Conservation (phyloP, 768 basidiomycete species). For the button mushroom (Agaricus bisporus) region DNA sequence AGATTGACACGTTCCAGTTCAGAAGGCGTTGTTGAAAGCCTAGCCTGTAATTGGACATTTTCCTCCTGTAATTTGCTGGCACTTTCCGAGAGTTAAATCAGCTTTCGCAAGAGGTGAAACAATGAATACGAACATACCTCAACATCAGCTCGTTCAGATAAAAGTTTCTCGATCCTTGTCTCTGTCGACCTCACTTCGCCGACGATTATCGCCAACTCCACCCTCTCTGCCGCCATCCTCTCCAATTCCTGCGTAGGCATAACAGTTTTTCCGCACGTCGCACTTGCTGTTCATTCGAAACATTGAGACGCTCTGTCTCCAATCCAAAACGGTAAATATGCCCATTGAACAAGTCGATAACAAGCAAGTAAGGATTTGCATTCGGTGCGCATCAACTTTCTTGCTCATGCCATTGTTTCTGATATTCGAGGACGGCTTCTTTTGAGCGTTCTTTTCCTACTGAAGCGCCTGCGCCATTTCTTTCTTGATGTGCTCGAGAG, state of each 20-base stretch:
- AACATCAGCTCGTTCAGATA: constrained; percentile 37
- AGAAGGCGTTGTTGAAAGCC: constrained; percentile 37
- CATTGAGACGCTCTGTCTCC: constrained; percentile 44
- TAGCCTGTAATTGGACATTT: constrained; percentile 41
- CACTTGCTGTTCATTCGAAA: constrained; percentile 48
- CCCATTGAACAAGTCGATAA: constrained; percentile 60
- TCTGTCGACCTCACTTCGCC: constrained; percentile 29
- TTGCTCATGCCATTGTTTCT: constrained; percentile 46
- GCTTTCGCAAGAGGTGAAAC: neutral
- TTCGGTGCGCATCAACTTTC: constrained; percentile 46
- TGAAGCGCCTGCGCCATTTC: constrained; percentile 44
- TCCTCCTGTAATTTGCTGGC: constrained; percentile 40
- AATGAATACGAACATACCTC: constrained; percentile 30
- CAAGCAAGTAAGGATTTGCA: constrained; percentile 57
- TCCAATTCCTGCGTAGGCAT: constrained; percentile 45
- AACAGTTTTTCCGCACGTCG: constrained; percentile 53
- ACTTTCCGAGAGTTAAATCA: constrained; percentile 22
- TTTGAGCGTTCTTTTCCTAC: constrained; percentile 37
- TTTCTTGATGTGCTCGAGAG: constrained; percentile 54
- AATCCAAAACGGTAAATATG: constrained; percentile 46
- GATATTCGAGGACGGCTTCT: constrained; percentile 34
- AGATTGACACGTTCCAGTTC: constrained; percentile 53
- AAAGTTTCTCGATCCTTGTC: constrained; percentile 30
- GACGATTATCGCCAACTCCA: constrained; percentile 31
- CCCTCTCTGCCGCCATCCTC: constrained; percentile 39